Percentiles rank a stretch among this genome's conserved stretches.
Evolutionary conservation across 345 rosid species (phyloP).

Genomic region (Dipteronia dyeriana): DNA sequence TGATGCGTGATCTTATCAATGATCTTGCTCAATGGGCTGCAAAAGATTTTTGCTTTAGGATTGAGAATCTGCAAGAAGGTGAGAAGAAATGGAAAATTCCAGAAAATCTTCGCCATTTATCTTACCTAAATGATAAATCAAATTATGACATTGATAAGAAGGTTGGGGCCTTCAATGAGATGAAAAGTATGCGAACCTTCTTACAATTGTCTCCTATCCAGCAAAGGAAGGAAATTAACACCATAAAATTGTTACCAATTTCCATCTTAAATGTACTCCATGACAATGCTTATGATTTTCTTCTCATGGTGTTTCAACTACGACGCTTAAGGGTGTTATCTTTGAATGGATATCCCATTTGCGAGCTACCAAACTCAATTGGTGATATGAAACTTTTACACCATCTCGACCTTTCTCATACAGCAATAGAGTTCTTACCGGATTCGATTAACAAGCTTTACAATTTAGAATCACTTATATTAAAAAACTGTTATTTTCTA

Average conservation of each 20-base stretch:
- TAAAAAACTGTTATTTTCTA: background rate
- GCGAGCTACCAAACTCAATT: conserved; percentile 6
- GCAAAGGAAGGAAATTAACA: background rate
- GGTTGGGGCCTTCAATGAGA: background rate
- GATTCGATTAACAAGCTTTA: background rate
- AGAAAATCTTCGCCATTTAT: background rate
- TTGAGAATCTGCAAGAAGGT: background rate
- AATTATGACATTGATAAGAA: background rate
- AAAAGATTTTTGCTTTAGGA: background rate
- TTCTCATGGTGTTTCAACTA: background rate
- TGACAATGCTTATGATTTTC: background rate
- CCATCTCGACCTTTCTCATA: conserved; percentile 8
- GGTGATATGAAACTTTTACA: conserved; percentile 5
- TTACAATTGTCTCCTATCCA: background rate
- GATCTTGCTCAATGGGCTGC: conserved; percentile 22
- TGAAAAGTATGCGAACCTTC: conserved; percentile 14
- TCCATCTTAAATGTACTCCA: too few relatives aligned
- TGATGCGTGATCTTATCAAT: conserved; percentile 22
- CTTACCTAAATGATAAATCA: background rate
- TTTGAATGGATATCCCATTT: background rate
- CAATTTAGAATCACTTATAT: conserved; percentile 2
- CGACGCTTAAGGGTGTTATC: conserved; percentile 7
- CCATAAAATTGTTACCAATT: background rate
- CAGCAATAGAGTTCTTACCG: background rate
- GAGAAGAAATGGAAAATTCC: background rate